Percentiles rank a stretch among this genome's conserved stretches.
phyloP scores from a whole-genome alignment of 208 protist genomes.

The Trypanosomatidae sp. region DNA sequence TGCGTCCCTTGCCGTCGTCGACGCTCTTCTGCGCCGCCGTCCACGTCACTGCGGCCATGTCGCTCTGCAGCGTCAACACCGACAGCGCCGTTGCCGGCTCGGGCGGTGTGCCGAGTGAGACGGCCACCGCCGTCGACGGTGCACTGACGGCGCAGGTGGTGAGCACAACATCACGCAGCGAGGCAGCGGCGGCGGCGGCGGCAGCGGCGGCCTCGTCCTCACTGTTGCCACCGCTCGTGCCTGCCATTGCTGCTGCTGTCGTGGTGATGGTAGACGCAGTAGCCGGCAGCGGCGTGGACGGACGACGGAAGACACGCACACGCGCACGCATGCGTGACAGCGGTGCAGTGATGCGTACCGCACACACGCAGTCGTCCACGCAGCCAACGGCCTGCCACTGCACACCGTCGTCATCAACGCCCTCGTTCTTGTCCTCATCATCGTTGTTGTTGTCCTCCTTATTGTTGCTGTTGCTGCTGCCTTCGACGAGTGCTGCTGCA shows the following conservation, averaged over 20 bases:
- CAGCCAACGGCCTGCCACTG: constrained; percentile 66
- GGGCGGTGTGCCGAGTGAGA: constrained; percentile 66
- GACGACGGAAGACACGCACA: constrained; percentile 38
- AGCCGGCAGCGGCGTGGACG: not conserved
- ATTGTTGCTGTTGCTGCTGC: not conserved
- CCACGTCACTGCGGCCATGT: constrained; percentile 62
- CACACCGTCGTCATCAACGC: not conserved
- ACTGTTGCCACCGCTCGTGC: too few species aligned
- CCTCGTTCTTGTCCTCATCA: not conserved
- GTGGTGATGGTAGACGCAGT: not conserved
- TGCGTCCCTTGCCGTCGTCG: too few species aligned
- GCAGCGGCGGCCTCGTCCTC: too few species aligned
- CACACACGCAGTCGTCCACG: constrained; percentile 53
- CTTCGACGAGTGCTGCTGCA: too few species aligned
- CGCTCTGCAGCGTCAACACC: constrained; percentile 36
- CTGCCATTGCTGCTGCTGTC: not conserved
- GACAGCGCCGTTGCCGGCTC: constrained; percentile 49
- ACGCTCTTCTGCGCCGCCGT: constrained; percentile 15
- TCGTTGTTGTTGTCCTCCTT: not conserved
- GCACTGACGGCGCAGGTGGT: constrained; percentile 76
- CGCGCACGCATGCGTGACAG: constrained; percentile 65
- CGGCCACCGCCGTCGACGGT: constrained; percentile 45
- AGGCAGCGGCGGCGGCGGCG: not conserved
- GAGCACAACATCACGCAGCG: too few species aligned
- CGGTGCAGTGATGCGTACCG: constrained; percentile 36